Conservation (phyloP, 2,329 filamentous ascomycete genomes). For the Coniochaeta sp. region DNA sequence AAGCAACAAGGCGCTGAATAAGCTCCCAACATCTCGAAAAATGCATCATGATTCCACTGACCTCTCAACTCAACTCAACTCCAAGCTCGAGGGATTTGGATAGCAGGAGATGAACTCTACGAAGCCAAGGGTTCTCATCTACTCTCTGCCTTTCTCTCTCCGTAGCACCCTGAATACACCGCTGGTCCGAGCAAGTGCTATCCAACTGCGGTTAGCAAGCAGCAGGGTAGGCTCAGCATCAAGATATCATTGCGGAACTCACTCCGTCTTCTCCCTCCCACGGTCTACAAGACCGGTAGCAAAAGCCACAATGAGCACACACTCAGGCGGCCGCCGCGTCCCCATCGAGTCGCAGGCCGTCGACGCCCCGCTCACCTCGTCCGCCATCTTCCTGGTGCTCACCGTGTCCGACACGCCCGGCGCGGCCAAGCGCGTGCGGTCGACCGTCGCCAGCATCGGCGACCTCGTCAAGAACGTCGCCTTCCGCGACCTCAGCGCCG, state of each 20-base stretch:
- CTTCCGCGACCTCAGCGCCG: slow-evolving; percentile 45
- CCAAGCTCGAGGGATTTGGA: background rate
- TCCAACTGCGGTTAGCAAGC: no score
- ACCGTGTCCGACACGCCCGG: slow-evolving; percentile 25
- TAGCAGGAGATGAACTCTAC: background rate
- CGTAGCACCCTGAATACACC: background rate
- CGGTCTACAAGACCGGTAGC: background rate
- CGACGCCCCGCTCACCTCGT: slow-evolving; percentile 42
- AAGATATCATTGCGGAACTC: background rate
- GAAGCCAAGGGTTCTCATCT: background rate
- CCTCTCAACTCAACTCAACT: background rate
- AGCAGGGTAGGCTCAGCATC: background rate
- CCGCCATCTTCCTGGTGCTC: slow-evolving; percentile 47
- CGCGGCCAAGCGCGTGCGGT: slow-evolving; percentile 32
- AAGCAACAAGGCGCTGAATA: background rate
- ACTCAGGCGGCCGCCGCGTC: background rate
- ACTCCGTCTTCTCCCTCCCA: background rate
- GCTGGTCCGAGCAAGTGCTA: background rate
- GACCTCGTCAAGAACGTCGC: slow-evolving; percentile 64
- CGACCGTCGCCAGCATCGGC: slow-evolving; percentile 33
- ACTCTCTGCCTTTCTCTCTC: background rate
- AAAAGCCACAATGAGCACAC: background rate
- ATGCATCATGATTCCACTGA: background rate
- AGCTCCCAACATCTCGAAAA: background rate
- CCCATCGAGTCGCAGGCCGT: slow-evolving; percentile 35